A percentile compares a stretch with the other conserved stretches of the same genome.
Evolutionary conservation across 176 grass and related monocot species (phyloP).

Genomic region (Lolium multiflorum): DNA sequence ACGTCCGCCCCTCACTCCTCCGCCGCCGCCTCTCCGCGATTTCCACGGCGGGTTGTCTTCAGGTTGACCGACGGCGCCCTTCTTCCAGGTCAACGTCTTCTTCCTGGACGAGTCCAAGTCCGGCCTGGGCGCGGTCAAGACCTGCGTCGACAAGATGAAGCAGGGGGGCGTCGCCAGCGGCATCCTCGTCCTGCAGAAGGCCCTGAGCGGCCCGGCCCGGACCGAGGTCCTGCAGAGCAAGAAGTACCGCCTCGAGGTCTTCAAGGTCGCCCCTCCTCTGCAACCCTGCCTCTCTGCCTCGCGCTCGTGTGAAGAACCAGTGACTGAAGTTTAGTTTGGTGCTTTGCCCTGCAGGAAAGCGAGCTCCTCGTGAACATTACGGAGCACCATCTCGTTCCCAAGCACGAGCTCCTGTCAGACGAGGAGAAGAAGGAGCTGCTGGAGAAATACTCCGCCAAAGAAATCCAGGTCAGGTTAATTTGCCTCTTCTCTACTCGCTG

Average conservation of each 20-base stretch:
- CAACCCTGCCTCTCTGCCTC: background rate
- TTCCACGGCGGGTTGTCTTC: background rate
- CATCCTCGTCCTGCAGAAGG: constrained; percentile 74
- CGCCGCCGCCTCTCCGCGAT: background rate
- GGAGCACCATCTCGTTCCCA: constrained; percentile 71
- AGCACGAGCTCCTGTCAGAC: constrained; percentile 62
- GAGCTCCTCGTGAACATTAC: constrained; percentile 97
- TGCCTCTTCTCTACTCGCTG: background rate
- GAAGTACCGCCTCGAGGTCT: constrained; percentile 73
- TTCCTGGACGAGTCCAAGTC: constrained; percentile 75
- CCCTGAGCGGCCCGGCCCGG: constrained; percentile 64
- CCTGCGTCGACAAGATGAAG: constrained; percentile 89
- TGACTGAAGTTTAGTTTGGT: background rate
- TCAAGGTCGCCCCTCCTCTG: constrained; percentile 54
- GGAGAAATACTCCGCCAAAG: constrained; percentile 77
- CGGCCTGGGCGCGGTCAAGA: constrained; percentile 75
- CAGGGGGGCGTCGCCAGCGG: constrained; percentile 48
- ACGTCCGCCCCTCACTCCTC: background rate
- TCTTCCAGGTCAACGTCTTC: constrained; percentile 72
- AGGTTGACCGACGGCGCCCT: background rate
- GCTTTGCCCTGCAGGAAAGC: constrained; percentile 54
- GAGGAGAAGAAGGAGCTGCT: constrained; percentile 76
- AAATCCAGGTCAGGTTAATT: constrained; percentile 73
- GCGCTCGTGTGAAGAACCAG: background rate
- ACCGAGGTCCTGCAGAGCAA: constrained; percentile 60